Evolutionary conservation across 2,329 filamentous ascomycete genomes (phyloP), one percentile per base, ranked within the genome.

Genomic region (Stemphylium vesicarium): DNA sequence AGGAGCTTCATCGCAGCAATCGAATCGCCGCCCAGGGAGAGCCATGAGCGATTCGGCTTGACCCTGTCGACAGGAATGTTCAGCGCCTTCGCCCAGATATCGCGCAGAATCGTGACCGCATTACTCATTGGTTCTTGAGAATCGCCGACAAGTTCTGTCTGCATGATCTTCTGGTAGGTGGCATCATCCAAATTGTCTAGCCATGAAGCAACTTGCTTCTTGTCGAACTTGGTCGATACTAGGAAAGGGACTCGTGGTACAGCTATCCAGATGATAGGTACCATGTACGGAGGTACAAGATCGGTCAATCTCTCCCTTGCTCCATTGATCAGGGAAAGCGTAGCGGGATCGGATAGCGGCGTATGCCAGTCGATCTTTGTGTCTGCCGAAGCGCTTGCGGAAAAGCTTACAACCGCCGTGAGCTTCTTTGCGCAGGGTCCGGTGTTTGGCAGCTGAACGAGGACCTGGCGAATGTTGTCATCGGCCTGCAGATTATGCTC

Each of bases 51-150:
- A 48, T 61, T 70, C 10, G 54, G 31, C 16, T 67, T 68, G 20
- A 72, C 55, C 2, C 72, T 60, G 0, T 66, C 64, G 0, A 68
- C 53, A 0, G 71, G 53, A 3, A 79, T 56, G 43, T 78, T 75
- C 7, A 83, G 71, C 0, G 81, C 70, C 15, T 74, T 66, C 0
- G 76, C 71, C 75, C 78, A 82, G n/a, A 81, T 72, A 1, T 31
- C 31, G 44, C 68, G 72, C 13, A 77, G 61, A 10, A 46, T 57
- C 16, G 57, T 60, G 15, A 58, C 36, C 2, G 53, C 57, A 5
- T 59, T 41, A 11, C 60, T 63, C 4, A 37, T 44, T 12, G 60
- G 56, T 16, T 66, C 56, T 22, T 47, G n/a, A 12, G 54, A 35
- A n/a, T 68, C 64, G 26, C 47, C 56, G 18, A 38, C 56, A 22